These are phyloP conservation scores for Falciphora oryzae DNA, from an alignment of 2,329 filamentous ascomycete genomes.

Conservation along the genomic window DNA sequence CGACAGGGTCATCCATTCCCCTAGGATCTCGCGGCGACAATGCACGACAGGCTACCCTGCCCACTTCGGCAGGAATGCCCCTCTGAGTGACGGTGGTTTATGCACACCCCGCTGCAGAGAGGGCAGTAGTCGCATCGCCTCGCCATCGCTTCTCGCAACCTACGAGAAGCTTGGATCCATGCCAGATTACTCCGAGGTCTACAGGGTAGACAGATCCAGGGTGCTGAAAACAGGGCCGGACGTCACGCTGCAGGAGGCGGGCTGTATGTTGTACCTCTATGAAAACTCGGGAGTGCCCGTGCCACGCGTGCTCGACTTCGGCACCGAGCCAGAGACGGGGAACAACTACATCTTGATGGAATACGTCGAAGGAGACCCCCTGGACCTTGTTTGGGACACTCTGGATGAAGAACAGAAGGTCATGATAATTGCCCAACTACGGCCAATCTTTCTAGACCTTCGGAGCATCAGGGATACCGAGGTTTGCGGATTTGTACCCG, in stretches of 20 bases:
- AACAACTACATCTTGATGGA: constrained; percentile 12
- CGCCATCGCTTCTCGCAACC: background rate
- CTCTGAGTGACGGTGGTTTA: background rate
- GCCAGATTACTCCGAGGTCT: constrained; percentile 4
- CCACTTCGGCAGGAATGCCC: background rate
- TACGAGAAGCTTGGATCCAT: constrained; percentile 3
- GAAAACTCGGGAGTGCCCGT: constrained; percentile 11
- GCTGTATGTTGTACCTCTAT: constrained; percentile 9
- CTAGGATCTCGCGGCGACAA: background rate
- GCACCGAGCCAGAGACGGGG: constrained; percentile 4
- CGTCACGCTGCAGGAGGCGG: constrained; percentile 9
- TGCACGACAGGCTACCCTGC: background rate
- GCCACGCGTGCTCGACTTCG: constrained; percentile 10
- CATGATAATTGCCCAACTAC: constrained; percentile 7
- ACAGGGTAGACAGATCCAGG: background rate
- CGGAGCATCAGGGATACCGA: constrained; percentile 1
- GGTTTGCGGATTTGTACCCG: constrained; percentile 1
- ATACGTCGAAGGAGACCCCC: background rate
- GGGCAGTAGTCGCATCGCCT: background rate
- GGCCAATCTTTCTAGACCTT: background rate
- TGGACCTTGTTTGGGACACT: constrained; percentile 4
- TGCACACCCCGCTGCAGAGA: too few species aligned
- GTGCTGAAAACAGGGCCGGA: constrained; percentile 7
- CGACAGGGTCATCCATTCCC: background rate
- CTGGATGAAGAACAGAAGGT: constrained; percentile 1